Percentiles rank a stretch among this genome's conserved stretches.
Conservation (phyloP, 1,284 basidiomycete species). For the Melampsora americana region DNA sequence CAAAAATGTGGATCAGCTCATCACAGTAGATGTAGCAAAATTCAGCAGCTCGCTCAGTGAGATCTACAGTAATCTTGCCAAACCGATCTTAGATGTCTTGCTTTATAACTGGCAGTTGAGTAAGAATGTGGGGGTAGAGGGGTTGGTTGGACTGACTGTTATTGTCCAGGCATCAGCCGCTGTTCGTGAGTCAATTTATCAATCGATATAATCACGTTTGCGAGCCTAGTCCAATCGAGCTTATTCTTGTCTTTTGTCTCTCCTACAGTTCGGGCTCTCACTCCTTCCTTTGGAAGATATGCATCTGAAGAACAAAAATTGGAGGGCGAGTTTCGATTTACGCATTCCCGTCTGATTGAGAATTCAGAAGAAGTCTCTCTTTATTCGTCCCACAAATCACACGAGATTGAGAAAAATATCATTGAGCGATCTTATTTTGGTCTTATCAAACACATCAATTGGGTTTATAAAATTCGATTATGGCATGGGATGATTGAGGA, state of each 20-base stretch:
- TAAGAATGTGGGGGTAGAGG: slow-evolving; percentile 90
- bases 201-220: not conserved
- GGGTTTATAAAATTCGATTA: slow-evolving; percentile 74
- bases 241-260: not conserved
- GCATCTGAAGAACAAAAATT: slow-evolving; percentile 73
- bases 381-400: slow-evolving; percentile 83
- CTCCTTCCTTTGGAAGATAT: slow-evolving; percentile 91
- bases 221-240: not conserved
- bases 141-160: slow-evolving; percentile 76
- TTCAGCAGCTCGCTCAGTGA: slow-evolving; percentile 88
- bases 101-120: slow-evolving; percentile 95
- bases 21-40: slow-evolving; percentile 90
- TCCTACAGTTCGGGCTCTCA: slow-evolving; percentile 70
- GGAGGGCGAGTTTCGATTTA: slow-evolving; percentile 82
- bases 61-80: slow-evolving; percentile 89
- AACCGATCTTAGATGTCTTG: slow-evolving; percentile 80
- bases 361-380: slow-evolving; percentile 92
- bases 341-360: slow-evolving; percentile 88
- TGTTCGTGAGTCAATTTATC: slow-evolving; percentile 62
- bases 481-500: slow-evolving; percentile 91
- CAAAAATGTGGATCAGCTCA: slow-evolving; percentile 96
- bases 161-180: slow-evolving; percentile 77
- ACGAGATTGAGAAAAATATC: slow-evolving; percentile 85
- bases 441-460: slow-evolving; percentile 82
- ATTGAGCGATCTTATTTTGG: slow-evolving; percentile 87